Base-by-base conservation (phyloP, 2,329 filamentous ascomycete species). In the Phyllosticta citribraziliensis region DNA sequence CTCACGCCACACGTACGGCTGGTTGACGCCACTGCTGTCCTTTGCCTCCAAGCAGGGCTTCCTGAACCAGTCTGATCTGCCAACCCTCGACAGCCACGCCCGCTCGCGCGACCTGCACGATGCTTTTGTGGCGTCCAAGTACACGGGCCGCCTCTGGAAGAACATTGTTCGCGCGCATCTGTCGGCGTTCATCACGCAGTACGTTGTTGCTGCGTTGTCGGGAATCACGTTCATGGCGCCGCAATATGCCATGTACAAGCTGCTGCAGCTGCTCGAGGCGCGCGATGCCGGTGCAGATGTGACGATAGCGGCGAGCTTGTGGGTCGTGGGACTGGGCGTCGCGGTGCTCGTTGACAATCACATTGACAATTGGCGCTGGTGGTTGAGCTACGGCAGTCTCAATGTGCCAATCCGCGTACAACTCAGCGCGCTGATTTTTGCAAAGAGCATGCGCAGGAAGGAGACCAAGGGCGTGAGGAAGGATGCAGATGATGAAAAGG, bases 371-470 rank as follows among this genome's bases (percentile, higher is more conserved):
- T 60, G 53, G 70, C 89, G 20, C 69, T 82, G 40, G 65, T 91
- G 87, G 86, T 75, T 87, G 55, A 83, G 83, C 0, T 86, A 82
- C 72, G 79, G 82, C 0, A 80, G 84, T 57, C 70, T 92, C 11
- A 80, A 80, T 54, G 78, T 90, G 24, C 86, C 88, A 0, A 76
- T 92, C 17, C 84, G 87, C 57, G 81, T 84, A 27, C 86, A 91
- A 67, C 75, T 94, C 2, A 84, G 87, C 1, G 82, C 87, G 0
- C 78, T 91, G 8, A 82, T 93, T 17, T 93, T 92, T 66, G 82
- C 86, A 63, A 94, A 94, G 71, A 83, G 88, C 0, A 84, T 91
- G 79, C 81, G 86, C 52, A 82, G 86, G 56, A 93, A 93, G 70
- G 89, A 92, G 70, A 83, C 89, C 51, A 90, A 91, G 70, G 81